Conservation (phyloP, 2,329 filamentous ascomycete species). For the Epichloe gansuensis region DNA sequence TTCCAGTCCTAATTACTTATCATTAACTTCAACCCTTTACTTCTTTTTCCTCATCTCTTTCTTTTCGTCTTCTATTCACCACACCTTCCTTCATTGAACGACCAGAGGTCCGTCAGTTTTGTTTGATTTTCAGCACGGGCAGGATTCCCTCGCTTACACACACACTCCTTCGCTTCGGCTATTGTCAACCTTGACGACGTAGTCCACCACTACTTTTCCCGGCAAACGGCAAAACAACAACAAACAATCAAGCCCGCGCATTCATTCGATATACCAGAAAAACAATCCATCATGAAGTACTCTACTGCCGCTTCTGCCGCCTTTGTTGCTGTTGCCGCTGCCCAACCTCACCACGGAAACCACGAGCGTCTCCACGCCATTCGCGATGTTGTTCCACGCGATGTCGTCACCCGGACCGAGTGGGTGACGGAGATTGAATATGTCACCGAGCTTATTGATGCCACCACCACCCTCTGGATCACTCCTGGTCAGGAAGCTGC, state of each 20-base stretch:
- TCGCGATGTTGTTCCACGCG: slow-evolving; percentile 17
- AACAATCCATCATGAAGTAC: slow-evolving; percentile 28
- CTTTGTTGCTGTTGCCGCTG: slow-evolving; percentile 31
- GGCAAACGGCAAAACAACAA: neutral
- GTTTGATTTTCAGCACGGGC: slow-evolving; percentile 7
- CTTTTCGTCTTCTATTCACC: neutral
- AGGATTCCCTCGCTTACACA: slow-evolving; percentile 5
- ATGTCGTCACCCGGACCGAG: slow-evolving; percentile 34
- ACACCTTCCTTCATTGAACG: slow-evolving; percentile 7
- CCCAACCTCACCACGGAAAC: slow-evolving; percentile 35
- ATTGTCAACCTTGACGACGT: neutral
- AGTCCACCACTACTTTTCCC: neutral
- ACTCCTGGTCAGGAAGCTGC: slow-evolving; percentile 20
- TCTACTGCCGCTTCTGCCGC: slow-evolving; percentile 18
- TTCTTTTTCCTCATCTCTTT: neutral
- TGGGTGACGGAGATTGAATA: slow-evolving; percentile 38
- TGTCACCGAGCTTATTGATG: slow-evolving; percentile 37
- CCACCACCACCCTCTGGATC: slow-evolving; percentile 34
- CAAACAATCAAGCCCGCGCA: neutral
- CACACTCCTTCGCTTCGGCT: slow-evolving; percentile 7
- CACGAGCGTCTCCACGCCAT: slow-evolving; percentile 23
- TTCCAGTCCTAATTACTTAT: neutral
- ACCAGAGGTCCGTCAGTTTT: slow-evolving; percentile 5
- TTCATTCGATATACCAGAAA: slow-evolving; percentile 6
- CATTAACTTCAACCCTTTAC: neutral